phyloP scores from a whole-genome alignment of 2,329 filamentous ascomycete species.

The Hortaea werneckii region DNA sequence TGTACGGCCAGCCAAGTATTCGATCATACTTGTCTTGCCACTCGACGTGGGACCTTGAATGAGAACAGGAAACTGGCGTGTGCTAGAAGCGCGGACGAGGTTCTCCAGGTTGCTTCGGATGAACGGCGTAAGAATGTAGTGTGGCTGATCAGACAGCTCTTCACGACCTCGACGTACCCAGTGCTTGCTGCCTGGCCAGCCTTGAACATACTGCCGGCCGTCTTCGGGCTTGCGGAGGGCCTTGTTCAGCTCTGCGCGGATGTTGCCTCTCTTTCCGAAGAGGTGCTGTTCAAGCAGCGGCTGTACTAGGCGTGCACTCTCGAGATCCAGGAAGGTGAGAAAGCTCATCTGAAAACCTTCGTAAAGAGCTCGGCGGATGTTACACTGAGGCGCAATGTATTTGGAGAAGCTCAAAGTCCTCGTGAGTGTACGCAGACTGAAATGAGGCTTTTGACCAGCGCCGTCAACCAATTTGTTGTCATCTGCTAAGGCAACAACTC shows the following conservation, averaged over 20 bases:
- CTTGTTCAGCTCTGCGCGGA: conserved; percentile 64
- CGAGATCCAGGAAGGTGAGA: conserved; percentile 71
- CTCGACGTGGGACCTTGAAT: conserved; percentile 95
- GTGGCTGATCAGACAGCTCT: conserved; percentile 58
- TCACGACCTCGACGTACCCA: conserved; percentile 74
- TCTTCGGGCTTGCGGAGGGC: conserved; percentile 68
- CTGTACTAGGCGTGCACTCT: conserved; percentile 68
- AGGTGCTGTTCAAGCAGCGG: conserved; percentile 75
- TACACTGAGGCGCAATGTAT: conserved; percentile 74
- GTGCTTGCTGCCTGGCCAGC: conserved; percentile 24
- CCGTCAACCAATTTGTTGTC: conserved; percentile 85
- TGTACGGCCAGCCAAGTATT: conserved; percentile 91
- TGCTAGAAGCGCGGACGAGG: conserved; percentile 85
- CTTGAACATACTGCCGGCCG: conserved; percentile 63
- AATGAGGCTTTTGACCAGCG: conserved; percentile 90
- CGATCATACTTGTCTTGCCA: conserved; percentile 99
- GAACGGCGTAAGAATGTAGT: conserved; percentile 95
- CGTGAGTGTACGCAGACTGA: conserved; percentile 88
- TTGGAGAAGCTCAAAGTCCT: conserved; percentile 80
- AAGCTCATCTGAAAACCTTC: conserved; percentile 99
- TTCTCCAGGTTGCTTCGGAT: conserved; percentile 93
- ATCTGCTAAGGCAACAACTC: conserved; percentile 70
- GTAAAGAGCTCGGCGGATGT: conserved; percentile 72
- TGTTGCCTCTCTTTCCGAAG: conserved; percentile 58
- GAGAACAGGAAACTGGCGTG: conserved; percentile 80